Percentiles rank a stretch among this genome's conserved stretches.
phyloP scores from a whole-genome alignment of 2,329 filamentous ascomycete genomes.

The Fusarium bactridioides region DNA sequence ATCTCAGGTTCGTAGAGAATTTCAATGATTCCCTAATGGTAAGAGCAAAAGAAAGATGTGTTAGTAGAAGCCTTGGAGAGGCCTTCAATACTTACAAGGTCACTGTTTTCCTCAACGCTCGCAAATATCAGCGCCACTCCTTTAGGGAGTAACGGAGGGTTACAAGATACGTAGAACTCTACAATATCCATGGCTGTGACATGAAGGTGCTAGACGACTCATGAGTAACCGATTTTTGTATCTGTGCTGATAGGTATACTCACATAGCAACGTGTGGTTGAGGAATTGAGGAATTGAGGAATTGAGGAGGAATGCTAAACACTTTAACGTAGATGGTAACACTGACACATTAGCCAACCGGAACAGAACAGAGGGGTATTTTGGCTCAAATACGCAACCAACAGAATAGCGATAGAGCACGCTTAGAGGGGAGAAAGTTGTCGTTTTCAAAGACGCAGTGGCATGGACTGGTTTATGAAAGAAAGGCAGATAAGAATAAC shows the following conservation, averaged over 20 bases:
- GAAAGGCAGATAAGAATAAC: neutral
- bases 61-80: neutral
- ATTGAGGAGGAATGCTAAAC: constrained; percentile 1
- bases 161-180: constrained; percentile 48
- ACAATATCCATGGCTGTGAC: constrained; percentile 22
- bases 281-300: constrained; percentile 19
- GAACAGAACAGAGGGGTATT: neutral
- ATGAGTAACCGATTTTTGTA: neutral
- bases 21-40: constrained; percentile 35
- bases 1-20: constrained; percentile 49
- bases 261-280: neutral
- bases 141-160: constrained; percentile 44
- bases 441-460: neutral
- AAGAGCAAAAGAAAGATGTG: neutral
- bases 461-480: neutral
- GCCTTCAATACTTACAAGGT: constrained; percentile 18
- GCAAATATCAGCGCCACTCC: constrained; percentile 43
- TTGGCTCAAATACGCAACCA: neutral
- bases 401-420: neutral
- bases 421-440: neutral
- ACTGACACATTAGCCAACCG: neutral
- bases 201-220: neutral
- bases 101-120: neutral
- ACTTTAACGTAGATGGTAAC: neutral
- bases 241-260: neutral